Percentiles rank a stretch among this genome's conserved stretches.
Conservation (phyloP, 257 asterid genomes). For the Nicotiana noctiflora region DNA sequence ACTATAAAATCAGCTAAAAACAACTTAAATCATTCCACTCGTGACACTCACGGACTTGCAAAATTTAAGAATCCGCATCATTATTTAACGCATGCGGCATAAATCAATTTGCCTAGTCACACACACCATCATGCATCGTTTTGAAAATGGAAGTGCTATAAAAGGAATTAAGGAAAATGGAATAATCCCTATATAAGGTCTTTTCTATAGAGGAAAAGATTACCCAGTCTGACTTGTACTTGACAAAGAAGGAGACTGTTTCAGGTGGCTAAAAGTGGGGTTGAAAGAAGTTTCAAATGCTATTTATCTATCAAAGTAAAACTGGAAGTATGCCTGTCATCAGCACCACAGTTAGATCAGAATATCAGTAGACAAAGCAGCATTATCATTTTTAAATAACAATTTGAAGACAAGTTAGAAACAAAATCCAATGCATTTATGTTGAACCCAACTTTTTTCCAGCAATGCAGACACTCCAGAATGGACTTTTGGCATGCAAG, state of each 20-base stretch:
- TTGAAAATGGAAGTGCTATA: no score
- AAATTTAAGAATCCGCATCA: not conserved
- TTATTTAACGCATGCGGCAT: no score
- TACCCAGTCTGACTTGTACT: not conserved
- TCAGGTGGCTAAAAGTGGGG: not conserved
- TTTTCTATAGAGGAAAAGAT: not conserved
- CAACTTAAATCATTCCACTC: not conserved
- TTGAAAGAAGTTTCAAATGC: not conserved
- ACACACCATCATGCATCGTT: no score
- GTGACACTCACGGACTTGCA: not conserved
- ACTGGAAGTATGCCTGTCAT: not conserved
- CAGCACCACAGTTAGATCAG: not conserved
- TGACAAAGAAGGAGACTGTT: not conserved
- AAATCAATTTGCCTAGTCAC: no score
- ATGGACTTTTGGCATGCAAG: not conserved
- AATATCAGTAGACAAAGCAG: not conserved
- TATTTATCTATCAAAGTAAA: not conserved
- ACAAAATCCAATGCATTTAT: not conserved
- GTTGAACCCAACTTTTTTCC: not conserved
- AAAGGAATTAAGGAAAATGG: no score
- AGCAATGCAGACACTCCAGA: not conserved
- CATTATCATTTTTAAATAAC: not conserved
- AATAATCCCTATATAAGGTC: not conserved
- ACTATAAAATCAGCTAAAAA: not conserved
- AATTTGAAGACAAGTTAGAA: constrained; percentile 1